Conservation (phyloP, 179 eudicot genomes). For the Carnegiea gigantea region DNA sequence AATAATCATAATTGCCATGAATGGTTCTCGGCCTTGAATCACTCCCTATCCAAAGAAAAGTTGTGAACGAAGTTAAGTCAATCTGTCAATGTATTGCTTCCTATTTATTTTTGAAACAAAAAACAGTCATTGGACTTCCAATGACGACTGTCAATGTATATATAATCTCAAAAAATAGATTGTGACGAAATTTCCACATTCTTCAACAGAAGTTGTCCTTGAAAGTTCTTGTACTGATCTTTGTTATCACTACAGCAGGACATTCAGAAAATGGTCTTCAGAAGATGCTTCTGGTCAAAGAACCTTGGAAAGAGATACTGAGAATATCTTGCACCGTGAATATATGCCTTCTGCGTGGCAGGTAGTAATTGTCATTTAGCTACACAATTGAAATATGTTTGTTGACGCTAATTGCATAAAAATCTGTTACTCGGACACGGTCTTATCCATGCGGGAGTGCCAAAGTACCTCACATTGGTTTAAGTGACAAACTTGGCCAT, state of each 20-base stretch:
- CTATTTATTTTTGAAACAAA: neutral
- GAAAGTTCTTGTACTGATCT: slow-evolving; percentile 1
- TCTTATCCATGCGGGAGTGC: neutral
- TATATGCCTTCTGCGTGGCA: slow-evolving; percentile 93
- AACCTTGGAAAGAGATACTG: slow-evolving; percentile 35
- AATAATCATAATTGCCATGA: neutral
- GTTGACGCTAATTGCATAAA: neutral
- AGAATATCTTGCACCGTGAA: slow-evolving; percentile 49
- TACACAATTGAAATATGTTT: neutral
- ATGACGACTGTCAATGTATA: neutral
- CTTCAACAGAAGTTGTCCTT: neutral
- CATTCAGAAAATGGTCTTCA: slow-evolving; percentile 41
- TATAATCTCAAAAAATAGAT: neutral
- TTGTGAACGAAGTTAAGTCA: neutral
- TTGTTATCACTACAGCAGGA: slow-evolving; percentile 35
- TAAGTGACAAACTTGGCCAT: neutral
- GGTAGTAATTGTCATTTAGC: slow-evolving; percentile 39
- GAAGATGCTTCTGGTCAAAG: slow-evolving; percentile 33
- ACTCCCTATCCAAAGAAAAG: neutral
- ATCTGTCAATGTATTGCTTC: neutral
- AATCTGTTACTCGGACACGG: neutral
- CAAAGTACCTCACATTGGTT: neutral
- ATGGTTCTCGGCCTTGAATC: neutral
- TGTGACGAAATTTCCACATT: neutral
- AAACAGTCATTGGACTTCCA: neutral